Conservation (phyloP, 768 basidiomycete species). For the Russula sp. region DNA sequence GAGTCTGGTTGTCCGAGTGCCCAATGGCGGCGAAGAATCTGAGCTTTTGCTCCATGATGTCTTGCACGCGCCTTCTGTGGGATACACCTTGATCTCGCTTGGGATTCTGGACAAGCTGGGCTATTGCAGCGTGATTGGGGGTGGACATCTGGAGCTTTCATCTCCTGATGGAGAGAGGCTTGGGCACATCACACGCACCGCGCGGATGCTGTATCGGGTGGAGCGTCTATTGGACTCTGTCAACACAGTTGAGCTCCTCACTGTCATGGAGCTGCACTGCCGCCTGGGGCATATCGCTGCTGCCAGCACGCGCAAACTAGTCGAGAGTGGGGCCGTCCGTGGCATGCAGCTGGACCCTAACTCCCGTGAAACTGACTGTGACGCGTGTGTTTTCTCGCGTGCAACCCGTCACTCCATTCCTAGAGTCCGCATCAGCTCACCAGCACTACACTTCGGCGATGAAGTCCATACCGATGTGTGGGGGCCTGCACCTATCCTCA, state of each 20-base stretch:
- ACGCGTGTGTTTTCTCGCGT: constrained; percentile 20
- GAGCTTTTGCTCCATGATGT: neutral
- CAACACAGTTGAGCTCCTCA: constrained; percentile 1
- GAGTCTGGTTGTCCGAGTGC: neutral
- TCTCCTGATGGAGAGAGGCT: no score
- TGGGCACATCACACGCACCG: neutral
- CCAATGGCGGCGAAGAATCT: neutral
- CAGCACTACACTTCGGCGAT: no score
- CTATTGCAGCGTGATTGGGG: neutral
- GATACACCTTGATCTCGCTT: neutral
- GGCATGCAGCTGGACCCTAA: neutral
- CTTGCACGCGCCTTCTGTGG: neutral
- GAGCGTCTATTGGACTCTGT: neutral
- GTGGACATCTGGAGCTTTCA: neutral
- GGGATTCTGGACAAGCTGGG: neutral
- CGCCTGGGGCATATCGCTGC: constrained; percentile 34
- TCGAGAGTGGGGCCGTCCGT: neutral
- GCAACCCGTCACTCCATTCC: neutral
- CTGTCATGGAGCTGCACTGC: constrained; percentile 27
- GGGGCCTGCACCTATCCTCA: no score
- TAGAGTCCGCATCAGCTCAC: no score
- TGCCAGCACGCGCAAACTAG: constrained; percentile 25
- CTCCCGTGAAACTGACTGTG: constrained; percentile 30
- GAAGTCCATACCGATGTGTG: no score
- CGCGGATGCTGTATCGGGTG: neutral